Base-by-base conservation (phyloP, 768 basidiomycete genomes). In the Galerina marginata region DNA sequence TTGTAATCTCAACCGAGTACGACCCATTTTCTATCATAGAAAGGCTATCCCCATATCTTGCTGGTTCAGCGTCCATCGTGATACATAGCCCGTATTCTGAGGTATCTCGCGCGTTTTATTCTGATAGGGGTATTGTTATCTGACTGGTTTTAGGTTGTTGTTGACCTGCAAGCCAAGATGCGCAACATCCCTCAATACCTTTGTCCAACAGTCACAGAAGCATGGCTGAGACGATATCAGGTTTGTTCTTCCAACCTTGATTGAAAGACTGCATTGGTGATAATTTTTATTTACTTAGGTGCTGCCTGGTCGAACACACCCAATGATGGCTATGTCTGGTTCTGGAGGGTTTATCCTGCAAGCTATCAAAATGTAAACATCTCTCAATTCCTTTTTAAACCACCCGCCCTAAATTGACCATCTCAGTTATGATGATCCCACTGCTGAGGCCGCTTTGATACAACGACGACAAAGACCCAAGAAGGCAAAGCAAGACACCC, bases 221-320 rank as follows among this genome's bases (percentile, higher is more conserved):
- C 86, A 10, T 98, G 92, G 90, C 74, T 93, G 43, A 86, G 96
- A 29, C 84, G 86, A 63, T 99, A 99, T 77, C 96, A 99, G 72
- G 86, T 86, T 53, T n/a, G 26, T 46, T 33, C 29, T 33, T 40
- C 37, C 11, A 5, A 25, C 12, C 2, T 25, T 39, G 14, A 10
- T 40, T 12, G 20, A 9, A 11, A n/a, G 7, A 6, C 37, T 37
- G 23, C 2, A 51, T 16, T 33, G 42, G 20, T 20, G 20, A 20
- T 20, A 20, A 20, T 26, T 39, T 42, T 61, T n/a, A 47, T 16
- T 9, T 56, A 20, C 48, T 1, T 42, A 85, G 78, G 89, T 95
- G 14, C 81, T 99, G n/a, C 97, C 97, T 23, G 96, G 97, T 23
- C 84, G 97, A 38, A 96, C 93, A 42, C 97, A 99, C 77, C 97